These are phyloP conservation scores for Fragaria vesca DNA, from an alignment of 306 rosid species.

Conservation along the genomic window DNA sequence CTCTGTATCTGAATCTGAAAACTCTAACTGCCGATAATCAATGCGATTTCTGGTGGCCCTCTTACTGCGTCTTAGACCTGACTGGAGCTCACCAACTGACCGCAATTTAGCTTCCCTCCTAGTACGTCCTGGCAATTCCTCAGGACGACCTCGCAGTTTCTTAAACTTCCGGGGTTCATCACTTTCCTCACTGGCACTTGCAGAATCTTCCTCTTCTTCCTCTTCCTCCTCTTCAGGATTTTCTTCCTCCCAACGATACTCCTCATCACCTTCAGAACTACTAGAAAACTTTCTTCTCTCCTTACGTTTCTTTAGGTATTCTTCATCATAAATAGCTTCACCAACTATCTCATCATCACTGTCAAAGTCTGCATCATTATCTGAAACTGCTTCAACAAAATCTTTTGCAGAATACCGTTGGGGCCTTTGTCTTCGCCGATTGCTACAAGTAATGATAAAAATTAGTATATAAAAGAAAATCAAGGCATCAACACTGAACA, in stretches of 20 bases:
- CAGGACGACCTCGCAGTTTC: slow-evolving; percentile 68
- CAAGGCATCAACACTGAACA: background rate
- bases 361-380: slow-evolving; percentile 74
- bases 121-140: slow-evolving; percentile 66
- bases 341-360: slow-evolving; percentile 99
- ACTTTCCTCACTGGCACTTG: slow-evolving; percentile 87
- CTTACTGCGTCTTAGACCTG: slow-evolving; percentile 94
- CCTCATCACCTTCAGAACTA: slow-evolving; percentile 99
- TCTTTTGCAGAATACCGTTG: slow-evolving; percentile 85
- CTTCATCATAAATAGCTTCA: slow-evolving; percentile 94
- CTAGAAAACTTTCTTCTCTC: slow-evolving; percentile 78
- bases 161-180: slow-evolving; percentile 61
- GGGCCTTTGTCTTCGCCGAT: slow-evolving; percentile 82
- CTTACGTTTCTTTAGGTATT: slow-evolving; percentile 79
- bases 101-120: slow-evolving; percentile 83
- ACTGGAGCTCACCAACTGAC: slow-evolving; percentile 76
- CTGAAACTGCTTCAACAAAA: slow-evolving; percentile 71
- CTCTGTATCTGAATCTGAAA: slow-evolving; percentile 90
- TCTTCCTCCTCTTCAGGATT: slow-evolving; percentile 92
- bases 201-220: slow-evolving; percentile 72
- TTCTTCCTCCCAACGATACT: slow-evolving; percentile 83
- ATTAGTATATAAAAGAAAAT: slow-evolving; percentile 21
- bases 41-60: slow-evolving; percentile 82
- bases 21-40: slow-evolving; percentile 73
- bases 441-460: slow-evolving; percentile 43